These are phyloP conservation scores for Phylloporus sp. DNA, from an alignment of 768 basidiomycete species.

Conservation along the genomic window DNA sequence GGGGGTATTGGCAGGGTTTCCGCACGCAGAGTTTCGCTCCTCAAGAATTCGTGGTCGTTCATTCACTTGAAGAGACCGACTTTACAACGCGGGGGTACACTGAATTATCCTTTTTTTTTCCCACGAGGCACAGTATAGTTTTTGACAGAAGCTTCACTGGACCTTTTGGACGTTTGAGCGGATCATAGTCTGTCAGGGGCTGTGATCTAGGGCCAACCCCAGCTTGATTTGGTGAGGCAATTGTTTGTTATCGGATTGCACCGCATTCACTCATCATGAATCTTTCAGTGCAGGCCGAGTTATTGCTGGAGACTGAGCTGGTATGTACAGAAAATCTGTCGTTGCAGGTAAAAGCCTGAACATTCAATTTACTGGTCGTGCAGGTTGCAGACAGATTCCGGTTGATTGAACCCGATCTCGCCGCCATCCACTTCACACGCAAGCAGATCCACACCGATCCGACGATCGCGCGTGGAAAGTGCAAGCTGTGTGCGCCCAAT, in stretches of 20 bases:
- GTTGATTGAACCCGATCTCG: background rate
- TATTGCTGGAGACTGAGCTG: background rate
- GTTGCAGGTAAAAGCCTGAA: background rate
- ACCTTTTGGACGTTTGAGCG: background rate
- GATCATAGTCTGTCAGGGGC: background rate
- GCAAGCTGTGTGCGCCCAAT: background rate
- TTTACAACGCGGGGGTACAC: no score
- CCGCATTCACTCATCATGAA: background rate
- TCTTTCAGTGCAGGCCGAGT: background rate
- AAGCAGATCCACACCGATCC: background rate
- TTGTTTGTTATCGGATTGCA: background rate
- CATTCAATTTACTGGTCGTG: no score
- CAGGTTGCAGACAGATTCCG: background rate
- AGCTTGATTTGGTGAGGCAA: background rate
- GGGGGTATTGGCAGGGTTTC: no score
- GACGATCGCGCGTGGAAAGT: background rate
- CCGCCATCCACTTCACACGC: background rate
- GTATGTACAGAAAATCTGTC: background rate
- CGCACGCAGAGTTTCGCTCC: no score
- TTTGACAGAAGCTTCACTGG: background rate
- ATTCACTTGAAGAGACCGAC: no score
- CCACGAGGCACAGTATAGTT: no score
- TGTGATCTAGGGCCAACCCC: background rate
- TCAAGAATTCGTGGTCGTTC: no score
- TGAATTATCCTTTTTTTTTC: no score